Evolutionary conservation across 371 early-diverging fungal species (phyloP).

Genomic region (Apophysomyces ossiformis): DNA sequence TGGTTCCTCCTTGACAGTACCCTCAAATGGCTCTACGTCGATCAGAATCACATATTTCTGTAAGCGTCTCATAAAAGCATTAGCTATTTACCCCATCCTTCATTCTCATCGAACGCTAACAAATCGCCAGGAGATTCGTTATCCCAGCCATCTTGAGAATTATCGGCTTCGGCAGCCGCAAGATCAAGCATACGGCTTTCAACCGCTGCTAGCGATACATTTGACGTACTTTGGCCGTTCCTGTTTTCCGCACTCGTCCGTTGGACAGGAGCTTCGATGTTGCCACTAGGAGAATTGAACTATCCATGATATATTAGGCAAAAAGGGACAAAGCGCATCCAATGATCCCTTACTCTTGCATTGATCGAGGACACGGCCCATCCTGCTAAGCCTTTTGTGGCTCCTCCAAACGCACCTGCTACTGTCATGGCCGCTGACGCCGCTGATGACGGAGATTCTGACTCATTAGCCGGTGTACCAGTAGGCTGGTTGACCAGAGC

Average conservation of each 20-base stretch:
- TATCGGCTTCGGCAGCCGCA: slow-evolving; percentile 1
- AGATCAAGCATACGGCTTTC: slow-evolving; percentile 4
- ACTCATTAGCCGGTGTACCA: slow-evolving; percentile 12
- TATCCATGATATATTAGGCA: neutral
- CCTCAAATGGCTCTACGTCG: slow-evolving; percentile 33
- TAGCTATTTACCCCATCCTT: slow-evolving; percentile 43
- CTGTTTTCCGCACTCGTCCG: neutral
- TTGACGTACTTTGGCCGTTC: neutral
- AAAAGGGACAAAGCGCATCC: neutral
- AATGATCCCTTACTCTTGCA: slow-evolving; percentile 34
- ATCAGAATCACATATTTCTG: neutral
- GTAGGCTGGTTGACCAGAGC: slow-evolving; percentile 35
- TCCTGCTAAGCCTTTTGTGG: slow-evolving; percentile 52
- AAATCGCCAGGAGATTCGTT: slow-evolving; percentile 34
- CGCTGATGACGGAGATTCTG: slow-evolving; percentile 27
- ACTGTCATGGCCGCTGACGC: slow-evolving; percentile 23
- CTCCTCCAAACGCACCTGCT: slow-evolving; percentile 48
- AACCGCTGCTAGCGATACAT: neutral
- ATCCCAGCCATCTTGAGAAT: slow-evolving; percentile 41
- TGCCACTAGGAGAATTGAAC: slow-evolving; percentile 46
- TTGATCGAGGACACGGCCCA: slow-evolving; percentile 57
- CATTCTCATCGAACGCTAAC: slow-evolving; percentile 37
- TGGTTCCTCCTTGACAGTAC: slow-evolving; percentile 19
- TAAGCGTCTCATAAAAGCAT: neutral
- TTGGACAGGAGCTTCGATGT: slow-evolving; percentile 28